phyloP scores from a whole-genome alignment of 176 grass and related monocot species.

The Rhipidocladum racemiflorum region DNA sequence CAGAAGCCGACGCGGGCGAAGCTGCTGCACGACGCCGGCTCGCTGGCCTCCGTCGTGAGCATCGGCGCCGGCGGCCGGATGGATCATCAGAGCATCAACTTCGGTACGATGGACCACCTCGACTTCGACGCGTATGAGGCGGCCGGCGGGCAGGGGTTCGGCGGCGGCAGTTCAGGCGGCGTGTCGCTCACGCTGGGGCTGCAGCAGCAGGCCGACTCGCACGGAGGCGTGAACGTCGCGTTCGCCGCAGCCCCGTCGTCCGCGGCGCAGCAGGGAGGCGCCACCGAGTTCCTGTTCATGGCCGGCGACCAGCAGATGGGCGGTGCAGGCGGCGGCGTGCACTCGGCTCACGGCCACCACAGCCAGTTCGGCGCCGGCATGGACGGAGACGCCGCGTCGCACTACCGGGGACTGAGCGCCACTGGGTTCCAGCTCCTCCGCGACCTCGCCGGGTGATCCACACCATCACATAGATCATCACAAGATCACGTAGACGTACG shows the following conservation, averaged over 20 bases:
- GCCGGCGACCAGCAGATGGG: slow-evolving; percentile 33
- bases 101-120: slow-evolving; percentile 52
- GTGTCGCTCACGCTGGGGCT: slow-evolving; percentile 80
- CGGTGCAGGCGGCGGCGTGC: slow-evolving; percentile 8
- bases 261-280: slow-evolving; percentile 20
- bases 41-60: slow-evolving; percentile 76
- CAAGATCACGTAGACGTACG: background rate
- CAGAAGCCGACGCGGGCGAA: slow-evolving; percentile 60
- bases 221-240: slow-evolving; percentile 52
- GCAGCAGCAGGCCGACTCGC: slow-evolving; percentile 32
- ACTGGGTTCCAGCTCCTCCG: slow-evolving; percentile 55
- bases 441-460: slow-evolving; percentile 46
- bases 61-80: slow-evolving; percentile 18
- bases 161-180: slow-evolving; percentile 20
- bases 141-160: slow-evolving; percentile 23
- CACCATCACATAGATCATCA: background rate
- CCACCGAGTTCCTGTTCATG: slow-evolving; percentile 46
- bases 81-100: slow-evolving; percentile 32
- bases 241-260: slow-evolving; percentile 28
- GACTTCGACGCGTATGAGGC: slow-evolving; percentile 53
- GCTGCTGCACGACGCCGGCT: slow-evolving; percentile 64
- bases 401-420: slow-evolving; percentile 36
- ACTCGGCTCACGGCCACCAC: slow-evolving; percentile 23
- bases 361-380: slow-evolving; percentile 30
- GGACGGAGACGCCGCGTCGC: slow-evolving; percentile 17